phyloP scores from a whole-genome alignment of 2,329 filamentous ascomycete genomes.

The Stagonosporopsis cucurbitacearum region DNA sequence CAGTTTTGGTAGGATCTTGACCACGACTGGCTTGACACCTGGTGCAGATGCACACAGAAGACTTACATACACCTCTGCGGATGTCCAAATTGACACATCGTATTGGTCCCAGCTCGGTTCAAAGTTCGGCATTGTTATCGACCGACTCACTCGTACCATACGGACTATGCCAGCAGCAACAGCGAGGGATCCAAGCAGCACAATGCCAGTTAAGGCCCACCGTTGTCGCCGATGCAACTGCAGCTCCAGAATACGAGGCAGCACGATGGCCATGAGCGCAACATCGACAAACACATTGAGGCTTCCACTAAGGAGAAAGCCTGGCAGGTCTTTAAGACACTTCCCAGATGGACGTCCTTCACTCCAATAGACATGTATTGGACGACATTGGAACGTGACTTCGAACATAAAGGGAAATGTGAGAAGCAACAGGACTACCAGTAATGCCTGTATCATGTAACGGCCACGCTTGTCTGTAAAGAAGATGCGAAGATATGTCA shows the following conservation, averaged over 20 bases:
- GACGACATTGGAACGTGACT: conserved; percentile 27
- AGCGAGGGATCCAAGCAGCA: conserved; percentile 26
- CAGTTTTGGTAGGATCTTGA: conserved; percentile 27
- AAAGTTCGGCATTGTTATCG: conserved; percentile 19
- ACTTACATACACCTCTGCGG: conserved; percentile 30
- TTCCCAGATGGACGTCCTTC: conserved; percentile 25
- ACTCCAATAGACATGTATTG: conserved; percentile 29
- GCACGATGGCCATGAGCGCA: conserved; percentile 29
- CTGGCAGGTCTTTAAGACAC: conserved; percentile 21
- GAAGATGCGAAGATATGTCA: conserved; percentile 33
- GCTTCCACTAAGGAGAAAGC: conserved; percentile 21
- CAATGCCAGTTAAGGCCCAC: conserved; percentile 25
- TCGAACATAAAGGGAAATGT: conserved; percentile 23
- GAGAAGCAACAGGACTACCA: conserved; percentile 19
- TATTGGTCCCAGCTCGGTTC: conserved; percentile 33
- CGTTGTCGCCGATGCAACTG: conserved; percentile 26
- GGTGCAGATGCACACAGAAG: conserved; percentile 32
- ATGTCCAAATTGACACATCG: conserved; percentile 34
- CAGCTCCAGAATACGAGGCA: conserved; percentile 26
- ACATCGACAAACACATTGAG: conserved; percentile 27
- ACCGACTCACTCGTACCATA: conserved; percentile 24
- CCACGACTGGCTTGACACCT: conserved; percentile 27
- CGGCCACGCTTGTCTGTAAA: conserved; percentile 23
- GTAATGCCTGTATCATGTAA: conserved; percentile 21
- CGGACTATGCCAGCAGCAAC: conserved; percentile 28